A percentile compares a stretch with the other conserved stretches of the same genome.
These are phyloP conservation scores for Acanthamoeba sp. DNA, from an alignment of 208 protist genomes.

Conservation along the genomic window DNA sequence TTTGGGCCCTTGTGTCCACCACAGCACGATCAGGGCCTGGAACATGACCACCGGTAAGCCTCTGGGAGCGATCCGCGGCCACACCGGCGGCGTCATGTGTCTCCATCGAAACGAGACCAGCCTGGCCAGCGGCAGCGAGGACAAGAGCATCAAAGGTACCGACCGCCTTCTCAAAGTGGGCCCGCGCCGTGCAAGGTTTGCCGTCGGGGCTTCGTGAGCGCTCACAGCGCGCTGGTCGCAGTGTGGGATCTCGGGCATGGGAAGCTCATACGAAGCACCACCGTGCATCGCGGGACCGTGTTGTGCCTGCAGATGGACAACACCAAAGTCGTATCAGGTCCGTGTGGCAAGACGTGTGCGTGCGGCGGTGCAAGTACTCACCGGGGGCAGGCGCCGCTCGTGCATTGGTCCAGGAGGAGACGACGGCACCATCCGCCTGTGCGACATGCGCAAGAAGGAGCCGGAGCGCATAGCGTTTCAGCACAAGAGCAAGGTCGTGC, in stretches of 20 bases:
- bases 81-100: conserved; percentile 13
- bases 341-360: neutral
- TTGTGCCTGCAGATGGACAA: conserved; percentile 63
- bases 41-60: neutral
- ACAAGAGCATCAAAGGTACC: conserved; percentile 33
- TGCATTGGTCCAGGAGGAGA: neutral
- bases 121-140: conserved; percentile 19
- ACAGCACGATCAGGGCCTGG: conserved; percentile 31
- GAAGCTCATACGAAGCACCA: neutral
- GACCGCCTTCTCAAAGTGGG: no score
- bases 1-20: neutral
- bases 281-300: neutral
- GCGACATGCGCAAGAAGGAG: conserved; percentile 32
- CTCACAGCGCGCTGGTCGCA: neutral
- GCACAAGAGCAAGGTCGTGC: neutral
- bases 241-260: conserved; percentile 57
- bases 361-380: neutral
- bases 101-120: neutral
- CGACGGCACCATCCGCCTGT: conserved; percentile 29
- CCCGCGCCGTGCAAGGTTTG: neutral
- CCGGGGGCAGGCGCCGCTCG: neutral
- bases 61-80: conserved; percentile 12
- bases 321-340: conserved; percentile 39
- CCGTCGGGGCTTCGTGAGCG: no score
- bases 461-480: conserved; percentile 22